Evolutionary conservation across 2,329 filamentous ascomycete genomes (phyloP).

Genomic region (Cercospora beticola): DNA sequence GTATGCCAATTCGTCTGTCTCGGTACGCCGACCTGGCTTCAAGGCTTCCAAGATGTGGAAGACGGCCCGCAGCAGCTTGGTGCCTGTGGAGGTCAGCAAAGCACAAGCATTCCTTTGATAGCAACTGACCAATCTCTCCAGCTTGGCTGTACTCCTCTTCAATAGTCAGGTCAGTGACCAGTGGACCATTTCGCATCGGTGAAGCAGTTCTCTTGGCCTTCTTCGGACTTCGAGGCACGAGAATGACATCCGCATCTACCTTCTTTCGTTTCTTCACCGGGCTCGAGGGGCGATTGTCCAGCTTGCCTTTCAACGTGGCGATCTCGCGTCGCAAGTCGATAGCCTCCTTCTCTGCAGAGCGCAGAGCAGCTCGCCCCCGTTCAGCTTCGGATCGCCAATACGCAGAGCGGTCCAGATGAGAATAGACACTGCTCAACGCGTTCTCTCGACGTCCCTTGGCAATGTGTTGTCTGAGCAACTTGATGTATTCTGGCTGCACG

Average conservation of each 20-base stretch:
- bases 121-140: slow-evolving; percentile 28
- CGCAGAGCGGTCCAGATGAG: slow-evolving; percentile 42
- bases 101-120: background rate
- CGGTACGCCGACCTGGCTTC: slow-evolving; percentile 20
- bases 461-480: slow-evolving; percentile 39
- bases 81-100: slow-evolving; percentile 24
- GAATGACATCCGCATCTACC: slow-evolving; percentile 28
- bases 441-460: slow-evolving; percentile 28
- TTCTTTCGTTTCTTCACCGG: slow-evolving; percentile 35
- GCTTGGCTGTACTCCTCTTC: slow-evolving; percentile 23
- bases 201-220: slow-evolving; percentile 25
- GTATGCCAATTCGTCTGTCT: slow-evolving; percentile 29
- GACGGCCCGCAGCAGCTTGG: slow-evolving; percentile 31
- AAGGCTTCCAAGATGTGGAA: slow-evolving; percentile 32
- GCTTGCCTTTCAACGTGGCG: slow-evolving; percentile 26
- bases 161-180: background rate
- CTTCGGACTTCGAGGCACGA: slow-evolving; percentile 29
- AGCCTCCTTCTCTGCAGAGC: slow-evolving; percentile 23
- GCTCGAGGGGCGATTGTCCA: slow-evolving; percentile 18
- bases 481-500: slow-evolving; percentile 32
- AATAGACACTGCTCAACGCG: slow-evolving; percentile 30
- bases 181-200: slow-evolving; percentile 6
- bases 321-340: slow-evolving; percentile 29
- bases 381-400: slow-evolving; percentile 41
- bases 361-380: slow-evolving; percentile 22